A percentile compares a stretch with the other conserved stretches of the same genome.
These are phyloP conservation scores for Kwoniella pini DNA, from an alignment of 768 basidiomycete species.

Conservation along the genomic window DNA sequence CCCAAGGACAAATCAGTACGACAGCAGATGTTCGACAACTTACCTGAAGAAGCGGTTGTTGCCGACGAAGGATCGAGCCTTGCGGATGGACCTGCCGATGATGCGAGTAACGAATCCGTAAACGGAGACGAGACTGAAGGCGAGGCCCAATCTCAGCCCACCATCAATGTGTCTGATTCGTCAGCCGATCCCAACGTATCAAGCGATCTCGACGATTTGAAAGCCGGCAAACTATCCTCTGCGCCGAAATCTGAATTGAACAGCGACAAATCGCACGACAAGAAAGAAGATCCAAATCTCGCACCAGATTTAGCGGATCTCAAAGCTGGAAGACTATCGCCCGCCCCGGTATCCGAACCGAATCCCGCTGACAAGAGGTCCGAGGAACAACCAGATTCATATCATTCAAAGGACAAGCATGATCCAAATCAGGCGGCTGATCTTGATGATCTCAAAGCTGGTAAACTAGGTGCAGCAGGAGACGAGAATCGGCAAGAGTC, in stretches of 20 bases:
- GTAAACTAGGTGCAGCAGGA: slow-evolving; percentile 24
- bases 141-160: not conserved
- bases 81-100: not conserved
- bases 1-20: slow-evolving; percentile 3
- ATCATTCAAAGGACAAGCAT: not conserved
- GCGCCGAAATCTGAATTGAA: not conserved
- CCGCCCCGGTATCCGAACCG: not conserved
- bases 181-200: slow-evolving; percentile 8
- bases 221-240: slow-evolving; percentile 8
- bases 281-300: slow-evolving; percentile 15
- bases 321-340: slow-evolving; percentile 8
- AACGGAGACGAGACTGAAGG: not conserved
- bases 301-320: slow-evolving; percentile 35
- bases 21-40: not conserved
- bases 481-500: slow-evolving; percentile 37
- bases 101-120: slow-evolving; percentile 4
- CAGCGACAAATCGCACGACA: not conserved
- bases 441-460: slow-evolving; percentile 20
- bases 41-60: not conserved
- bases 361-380: not conserved
- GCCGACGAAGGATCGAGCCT: not conserved
- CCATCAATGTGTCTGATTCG: not conserved
- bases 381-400: not conserved
- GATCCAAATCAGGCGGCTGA: slow-evolving; percentile 20
- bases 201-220: slow-evolving; percentile 16